These are phyloP conservation scores for Nitzschia sp. DNA, from an alignment of 108 stramenopile genomes.

Conservation along the genomic window DNA sequence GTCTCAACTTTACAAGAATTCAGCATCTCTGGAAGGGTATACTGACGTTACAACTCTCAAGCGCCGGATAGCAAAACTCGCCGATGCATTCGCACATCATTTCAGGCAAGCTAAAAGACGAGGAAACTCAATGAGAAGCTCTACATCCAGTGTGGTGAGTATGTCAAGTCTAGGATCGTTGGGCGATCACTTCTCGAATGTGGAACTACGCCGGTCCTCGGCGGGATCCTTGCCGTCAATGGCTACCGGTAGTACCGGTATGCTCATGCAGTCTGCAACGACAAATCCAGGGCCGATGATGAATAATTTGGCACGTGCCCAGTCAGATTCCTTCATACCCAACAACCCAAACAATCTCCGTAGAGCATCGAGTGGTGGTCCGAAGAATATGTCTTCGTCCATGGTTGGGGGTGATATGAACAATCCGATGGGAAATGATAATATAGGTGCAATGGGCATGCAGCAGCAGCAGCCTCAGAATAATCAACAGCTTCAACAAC, in stretches of 20 bases:
- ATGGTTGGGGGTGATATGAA: conserved; percentile 1
- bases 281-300: background rate
- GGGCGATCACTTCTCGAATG: background rate
- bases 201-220: background rate
- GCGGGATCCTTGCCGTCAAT: background rate
- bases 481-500: conserved; percentile 21
- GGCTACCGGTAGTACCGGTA: background rate
- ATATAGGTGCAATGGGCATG: conserved; percentile 1
- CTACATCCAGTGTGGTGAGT: background rate
- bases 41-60: conserved; percentile 30
- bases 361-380: background rate
- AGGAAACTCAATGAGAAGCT: background rate
- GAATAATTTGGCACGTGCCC: background rate
- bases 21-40: conserved; percentile 35
- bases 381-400: background rate
- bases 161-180: background rate
- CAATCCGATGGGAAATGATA: background rate
- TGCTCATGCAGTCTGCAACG: background rate
- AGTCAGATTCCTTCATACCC: conserved; percentile 12
- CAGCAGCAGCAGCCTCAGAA: background rate
- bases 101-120: conserved; percentile 9
- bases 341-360: background rate
- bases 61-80: conserved; percentile 21
- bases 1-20: conserved; percentile 33
- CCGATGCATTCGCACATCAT: conserved; percentile 23